Evolutionary conservation across 768 basidiomycete genomes (phyloP).

Genomic region (Chalciporus piperatus): DNA sequence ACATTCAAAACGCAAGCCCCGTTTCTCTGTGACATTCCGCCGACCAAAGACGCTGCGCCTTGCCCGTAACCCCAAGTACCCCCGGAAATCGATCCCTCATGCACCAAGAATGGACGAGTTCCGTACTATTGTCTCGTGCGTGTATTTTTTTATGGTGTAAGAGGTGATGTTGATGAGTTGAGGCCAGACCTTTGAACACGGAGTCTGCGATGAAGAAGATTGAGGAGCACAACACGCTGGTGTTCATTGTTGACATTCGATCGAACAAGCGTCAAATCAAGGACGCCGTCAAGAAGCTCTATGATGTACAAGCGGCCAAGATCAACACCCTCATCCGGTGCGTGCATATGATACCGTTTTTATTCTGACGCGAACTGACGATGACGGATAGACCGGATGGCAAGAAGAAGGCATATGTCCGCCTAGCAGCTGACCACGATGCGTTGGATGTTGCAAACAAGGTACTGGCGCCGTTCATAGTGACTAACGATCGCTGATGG

Average conservation of each 20-base stretch:
- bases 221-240: constrained; percentile 98
- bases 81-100: constrained; percentile 92
- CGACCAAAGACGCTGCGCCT: constrained; percentile 92
- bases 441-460: constrained; percentile 98
- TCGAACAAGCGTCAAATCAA: constrained; percentile 99
- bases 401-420: constrained; percentile 99
- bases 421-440: constrained; percentile 92
- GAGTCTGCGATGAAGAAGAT: constrained; percentile 99
- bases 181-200: constrained; percentile 77
- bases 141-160: constrained; percentile 18
- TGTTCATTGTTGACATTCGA: constrained; percentile 94
- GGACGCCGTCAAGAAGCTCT: constrained; percentile 99
- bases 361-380: neutral
- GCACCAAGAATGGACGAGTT: constrained; percentile 95
- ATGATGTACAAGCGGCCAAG: constrained; percentile 94
- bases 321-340: constrained; percentile 98
- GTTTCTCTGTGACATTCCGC: constrained; percentile 89
- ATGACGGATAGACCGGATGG: constrained; percentile 75
- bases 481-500: neutral
- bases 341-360: constrained; percentile 21
- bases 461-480: constrained; percentile 41
- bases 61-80: constrained; percentile 84
- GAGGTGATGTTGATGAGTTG: neutral
- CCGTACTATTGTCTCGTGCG: constrained; percentile 88
- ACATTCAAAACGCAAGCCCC: constrained; percentile 75